Conservation (phyloP, 345 rosid genomes). For the Salix purpurea region DNA sequence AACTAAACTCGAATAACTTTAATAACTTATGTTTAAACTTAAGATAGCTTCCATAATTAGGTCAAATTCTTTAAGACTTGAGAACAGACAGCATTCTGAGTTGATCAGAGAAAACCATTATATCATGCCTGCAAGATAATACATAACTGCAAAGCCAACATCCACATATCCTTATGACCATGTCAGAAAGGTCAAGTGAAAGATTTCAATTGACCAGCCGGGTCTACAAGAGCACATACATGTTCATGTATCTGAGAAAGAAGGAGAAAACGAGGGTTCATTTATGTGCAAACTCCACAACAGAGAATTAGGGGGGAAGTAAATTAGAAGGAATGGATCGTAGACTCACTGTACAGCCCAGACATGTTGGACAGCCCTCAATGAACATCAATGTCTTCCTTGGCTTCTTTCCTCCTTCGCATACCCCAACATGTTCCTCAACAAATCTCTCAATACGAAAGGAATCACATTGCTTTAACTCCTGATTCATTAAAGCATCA, state of each 20-base stretch:
- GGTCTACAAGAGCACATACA: not conserved
- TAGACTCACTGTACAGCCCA: slow-evolving; percentile 86
- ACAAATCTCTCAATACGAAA: slow-evolving; percentile 73
- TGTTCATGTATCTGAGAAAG: not conserved
- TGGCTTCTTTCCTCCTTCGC: slow-evolving; percentile 73
- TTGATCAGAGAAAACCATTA: not conserved
- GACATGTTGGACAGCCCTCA: slow-evolving; percentile 74
- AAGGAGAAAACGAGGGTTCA: not conserved
- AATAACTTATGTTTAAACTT: not conserved
- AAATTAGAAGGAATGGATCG: not conserved
- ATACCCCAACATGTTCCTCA: slow-evolving; percentile 63
- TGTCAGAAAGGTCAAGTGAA: not conserved
- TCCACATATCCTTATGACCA: not conserved
- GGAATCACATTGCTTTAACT: slow-evolving; percentile 75
- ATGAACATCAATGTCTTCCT: slow-evolving; percentile 87
- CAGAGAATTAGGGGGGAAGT: not conserved
- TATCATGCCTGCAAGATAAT: not conserved
- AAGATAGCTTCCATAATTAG: not conserved
- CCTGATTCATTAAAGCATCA: slow-evolving; percentile 47
- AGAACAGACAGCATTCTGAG: not conserved
- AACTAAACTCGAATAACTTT: not conserved
- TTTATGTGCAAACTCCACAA: not conserved
- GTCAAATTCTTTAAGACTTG: not conserved
- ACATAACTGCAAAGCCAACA: not conserved
- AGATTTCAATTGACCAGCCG: not conserved